Evolutionary conservation across 306 rosid species (phyloP), one percentile per base, ranked within the genome.

Genomic region (Prinsepia uniflora): DNA sequence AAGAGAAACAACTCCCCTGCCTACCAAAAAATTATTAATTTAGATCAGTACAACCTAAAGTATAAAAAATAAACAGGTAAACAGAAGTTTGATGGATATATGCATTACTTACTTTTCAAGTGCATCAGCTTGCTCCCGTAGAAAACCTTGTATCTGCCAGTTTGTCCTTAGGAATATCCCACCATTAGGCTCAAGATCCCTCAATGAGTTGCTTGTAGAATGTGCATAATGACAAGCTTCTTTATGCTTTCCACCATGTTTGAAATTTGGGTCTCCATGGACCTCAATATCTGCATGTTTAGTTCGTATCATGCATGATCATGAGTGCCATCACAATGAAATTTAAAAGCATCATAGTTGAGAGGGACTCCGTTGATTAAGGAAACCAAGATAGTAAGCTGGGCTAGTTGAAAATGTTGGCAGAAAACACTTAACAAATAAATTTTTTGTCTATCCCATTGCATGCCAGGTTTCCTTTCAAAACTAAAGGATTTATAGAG

Each of bases 141-240:
- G 79, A 86, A 85, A 93, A 43, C 98, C 97, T 83, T 93, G 96
- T 54, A 90, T 81, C 87, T 93, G 98, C 94, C 90, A 87, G 81
- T 88, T 88, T 80, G 98, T 87, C 42, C 90, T 85, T 58, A 93
- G 81, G 75, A 87, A 93, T 70, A 79, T 74, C 5, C 86, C 90
- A 83, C 86, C 73, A 64, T 67, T 80, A 50, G 86, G 72, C 75
- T 87, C 92, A 75, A 60, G 76, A 72, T 87, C 89, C 40, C 71
- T 80, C 64, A 70, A 75, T 70, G 82, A 77, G 80, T 76, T 79
- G 68, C 80, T 79, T 40, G 82, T 73, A 64, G 88, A 70, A 30
- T 84, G 84, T 73, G 78, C 83, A 85, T 84, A 90, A 10, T 86
- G 80, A 84, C 74, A 75, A 63, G 75, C 71, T 79, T 80, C 87